Base-by-base conservation (phyloP, 2,329 filamentous ascomycete species). In the Apiospora kogelbergensis region DNA sequence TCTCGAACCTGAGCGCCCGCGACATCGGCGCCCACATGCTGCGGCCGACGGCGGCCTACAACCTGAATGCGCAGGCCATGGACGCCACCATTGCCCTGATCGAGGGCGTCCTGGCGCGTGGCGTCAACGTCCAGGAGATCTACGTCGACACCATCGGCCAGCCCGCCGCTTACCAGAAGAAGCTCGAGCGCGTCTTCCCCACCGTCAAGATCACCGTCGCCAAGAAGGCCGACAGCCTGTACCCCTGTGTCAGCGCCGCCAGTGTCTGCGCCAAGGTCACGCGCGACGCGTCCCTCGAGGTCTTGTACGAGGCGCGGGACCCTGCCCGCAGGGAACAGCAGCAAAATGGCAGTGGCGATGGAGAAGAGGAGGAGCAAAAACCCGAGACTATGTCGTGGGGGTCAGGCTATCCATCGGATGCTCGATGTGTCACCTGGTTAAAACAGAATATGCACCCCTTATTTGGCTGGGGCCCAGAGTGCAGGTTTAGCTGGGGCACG, bases 201-300 rank as follows among this genome's bases (percentile, higher is more conserved):
- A 91, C 90, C 0, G 82, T 90, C 48, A 88, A 86, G 71, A 88
- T 95, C 74, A 94, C 90, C 1, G 93, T 95, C 44, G 91, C 92
- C 37, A 95, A 95, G 78, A 98, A 98, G 84, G 95, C 96, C 3
- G 95, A 99, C 79, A 94, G 92, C 70, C 79, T 98, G 65, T 98
- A 95, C 79, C 94, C 96, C 1, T 95, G 92, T 78, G 96, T 98
- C 67, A 97, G 93, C 75, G 96, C 95, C 41, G 95, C 96, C 7
- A 96, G 93, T 71, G 94, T 99, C 2, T 97, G 93, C 79, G 96
- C 96, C 67, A 99, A 99, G 81, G 96, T 99, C 40, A 98, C 96
- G 15, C 86, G 96, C 72, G 96, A 99, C 81, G 92, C 92, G 1
- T 94, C 94, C 6, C 85, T 98, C 30, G 95, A 98, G 76, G 88